phyloP scores from a whole-genome alignment of 2,329 filamentous ascomycete genomes.

The Pochonia chlamydosporia region DNA sequence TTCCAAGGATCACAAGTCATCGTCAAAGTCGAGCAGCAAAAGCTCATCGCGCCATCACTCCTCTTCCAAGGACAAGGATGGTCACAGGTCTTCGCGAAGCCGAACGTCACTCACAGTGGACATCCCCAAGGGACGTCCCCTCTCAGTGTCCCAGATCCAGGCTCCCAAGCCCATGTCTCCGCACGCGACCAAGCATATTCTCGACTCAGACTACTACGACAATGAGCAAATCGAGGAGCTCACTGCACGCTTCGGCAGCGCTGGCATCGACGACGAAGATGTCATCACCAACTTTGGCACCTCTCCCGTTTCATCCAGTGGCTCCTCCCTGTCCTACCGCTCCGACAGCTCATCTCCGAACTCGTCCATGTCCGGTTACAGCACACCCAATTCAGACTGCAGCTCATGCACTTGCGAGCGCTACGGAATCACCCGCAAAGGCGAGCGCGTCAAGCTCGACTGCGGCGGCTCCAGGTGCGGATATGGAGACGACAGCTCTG shows the following conservation, averaged over 20 bases:
- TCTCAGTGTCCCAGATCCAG: slow-evolving; percentile 84
- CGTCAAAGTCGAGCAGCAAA: slow-evolving; percentile 27
- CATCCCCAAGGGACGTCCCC: slow-evolving; percentile 80
- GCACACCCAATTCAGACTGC: slow-evolving; percentile 70
- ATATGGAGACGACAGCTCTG: slow-evolving; percentile 64
- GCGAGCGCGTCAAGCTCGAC: slow-evolving; percentile 92
- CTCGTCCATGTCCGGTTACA: slow-evolving; percentile 71
- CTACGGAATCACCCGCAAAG: slow-evolving; percentile 91
- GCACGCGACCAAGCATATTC: slow-evolving; percentile 80
- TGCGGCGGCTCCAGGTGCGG: slow-evolving; percentile 86
- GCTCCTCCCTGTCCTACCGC: slow-evolving; percentile 65
- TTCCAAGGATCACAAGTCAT: slow-evolving; percentile 18
- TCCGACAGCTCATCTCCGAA: slow-evolving; percentile 70
- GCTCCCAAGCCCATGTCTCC: slow-evolving; percentile 86
- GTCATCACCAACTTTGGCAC: slow-evolving; percentile 48
- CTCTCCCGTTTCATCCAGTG: slow-evolving; percentile 59
- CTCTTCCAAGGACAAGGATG: slow-evolving; percentile 38
- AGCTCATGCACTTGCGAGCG: slow-evolving; percentile 87
- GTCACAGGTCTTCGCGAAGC: slow-evolving; percentile 36
- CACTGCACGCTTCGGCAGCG: slow-evolving; percentile 63
- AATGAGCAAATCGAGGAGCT: slow-evolving; percentile 73
- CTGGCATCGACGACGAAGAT: slow-evolving; percentile 53
- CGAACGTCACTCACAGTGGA: slow-evolving; percentile 51
- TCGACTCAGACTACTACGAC: slow-evolving; percentile 71
- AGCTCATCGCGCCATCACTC: slow-evolving; percentile 40